Evolutionary conservation across 2,329 filamentous ascomycete genomes (phyloP).

Genomic region (Trichophyton benhamiae): DNA sequence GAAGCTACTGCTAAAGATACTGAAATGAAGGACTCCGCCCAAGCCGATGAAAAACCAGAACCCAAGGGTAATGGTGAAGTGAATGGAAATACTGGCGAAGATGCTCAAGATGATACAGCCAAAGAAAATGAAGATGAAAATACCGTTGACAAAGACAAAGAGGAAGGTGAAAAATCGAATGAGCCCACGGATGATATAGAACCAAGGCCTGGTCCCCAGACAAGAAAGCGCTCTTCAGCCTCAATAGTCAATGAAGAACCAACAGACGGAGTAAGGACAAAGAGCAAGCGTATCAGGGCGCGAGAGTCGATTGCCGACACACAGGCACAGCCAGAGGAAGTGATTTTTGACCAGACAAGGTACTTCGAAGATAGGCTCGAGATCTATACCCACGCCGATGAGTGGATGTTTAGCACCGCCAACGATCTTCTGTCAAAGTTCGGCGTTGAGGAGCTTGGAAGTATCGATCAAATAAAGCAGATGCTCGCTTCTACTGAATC

Average conservation of each 20-base stretch:
- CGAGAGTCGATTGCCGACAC: slow-evolving; percentile 44
- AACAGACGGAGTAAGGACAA: slow-evolving; percentile 43
- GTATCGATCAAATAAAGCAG: slow-evolving; percentile 29
- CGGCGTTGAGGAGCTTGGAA: slow-evolving; percentile 35
- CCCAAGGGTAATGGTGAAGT: background rate
- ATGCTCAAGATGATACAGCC: background rate
- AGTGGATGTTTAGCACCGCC: slow-evolving; percentile 44
- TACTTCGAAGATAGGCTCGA: slow-evolving; percentile 45
- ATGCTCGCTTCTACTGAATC: slow-evolving; percentile 14
- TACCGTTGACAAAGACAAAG: background rate
- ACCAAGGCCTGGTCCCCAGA: slow-evolving; percentile 20
- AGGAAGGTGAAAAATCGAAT: slow-evolving; percentile 13
- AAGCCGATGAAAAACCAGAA: background rate
- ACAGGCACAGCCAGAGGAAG: slow-evolving; percentile 34
- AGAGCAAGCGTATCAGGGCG: slow-evolving; percentile 50
- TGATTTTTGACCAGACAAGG: slow-evolving; percentile 39
- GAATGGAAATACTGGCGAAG: background rate
- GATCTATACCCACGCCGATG: slow-evolving; percentile 43
- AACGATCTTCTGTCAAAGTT: slow-evolving; percentile 42
- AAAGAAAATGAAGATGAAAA: slow-evolving; percentile 4
- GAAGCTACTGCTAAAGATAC: no score
- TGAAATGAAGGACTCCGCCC: background rate
- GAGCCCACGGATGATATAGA: slow-evolving; percentile 20
- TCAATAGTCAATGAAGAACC: slow-evolving; percentile 47
- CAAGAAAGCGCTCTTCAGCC: slow-evolving; percentile 49